These are phyloP conservation scores for Fusarium acutatum DNA, from an alignment of 2,329 filamentous ascomycete genomes.

Conservation along the genomic window DNA sequence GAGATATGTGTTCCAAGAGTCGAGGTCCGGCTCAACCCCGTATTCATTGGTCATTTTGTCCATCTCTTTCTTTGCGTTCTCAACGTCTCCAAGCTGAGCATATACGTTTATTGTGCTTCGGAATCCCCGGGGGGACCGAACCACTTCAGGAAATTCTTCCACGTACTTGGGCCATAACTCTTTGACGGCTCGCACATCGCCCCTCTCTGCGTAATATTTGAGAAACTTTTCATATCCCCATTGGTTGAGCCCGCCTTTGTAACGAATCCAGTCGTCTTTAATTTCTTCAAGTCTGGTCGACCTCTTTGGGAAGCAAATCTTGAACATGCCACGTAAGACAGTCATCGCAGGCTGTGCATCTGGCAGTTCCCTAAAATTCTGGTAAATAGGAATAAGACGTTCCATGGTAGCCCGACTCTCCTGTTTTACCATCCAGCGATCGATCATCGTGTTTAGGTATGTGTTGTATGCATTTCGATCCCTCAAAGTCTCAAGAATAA, in stretches of 20 bases:
- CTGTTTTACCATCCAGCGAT: slow-evolving; percentile 40
- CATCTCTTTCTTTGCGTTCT: slow-evolving; percentile 68
- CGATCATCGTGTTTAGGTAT: slow-evolving; percentile 51
- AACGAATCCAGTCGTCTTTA: slow-evolving; percentile 58
- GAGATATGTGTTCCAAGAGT: slow-evolving; percentile 81
- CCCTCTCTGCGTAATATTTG: slow-evolving; percentile 57
- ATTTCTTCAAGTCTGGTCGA: slow-evolving; percentile 55
- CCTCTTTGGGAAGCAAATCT: slow-evolving; percentile 50
- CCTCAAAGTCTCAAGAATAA: slow-evolving; percentile 52
- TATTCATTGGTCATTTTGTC: slow-evolving; percentile 66
- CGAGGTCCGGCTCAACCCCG: slow-evolving; percentile 62
- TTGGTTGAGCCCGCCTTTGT: slow-evolving; percentile 51
- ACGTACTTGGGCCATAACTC: slow-evolving; percentile 57
- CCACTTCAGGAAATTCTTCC: slow-evolving; percentile 46
- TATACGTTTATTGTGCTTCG: slow-evolving; percentile 75
- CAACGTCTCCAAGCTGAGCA: slow-evolving; percentile 72
- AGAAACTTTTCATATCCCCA: slow-evolving; percentile 60
- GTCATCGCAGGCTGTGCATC: slow-evolving; percentile 47
- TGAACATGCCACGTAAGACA: slow-evolving; percentile 57
- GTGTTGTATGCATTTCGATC: slow-evolving; percentile 54
- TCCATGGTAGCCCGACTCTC: slow-evolving; percentile 41
- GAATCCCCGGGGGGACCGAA: slow-evolving; percentile 51
- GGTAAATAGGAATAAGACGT: slow-evolving; percentile 55
- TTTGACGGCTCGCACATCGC: slow-evolving; percentile 57
- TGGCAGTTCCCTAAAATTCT: slow-evolving; percentile 54